Conservation (phyloP, 805 yeast genomes). For the Starmerella powellii region DNA sequence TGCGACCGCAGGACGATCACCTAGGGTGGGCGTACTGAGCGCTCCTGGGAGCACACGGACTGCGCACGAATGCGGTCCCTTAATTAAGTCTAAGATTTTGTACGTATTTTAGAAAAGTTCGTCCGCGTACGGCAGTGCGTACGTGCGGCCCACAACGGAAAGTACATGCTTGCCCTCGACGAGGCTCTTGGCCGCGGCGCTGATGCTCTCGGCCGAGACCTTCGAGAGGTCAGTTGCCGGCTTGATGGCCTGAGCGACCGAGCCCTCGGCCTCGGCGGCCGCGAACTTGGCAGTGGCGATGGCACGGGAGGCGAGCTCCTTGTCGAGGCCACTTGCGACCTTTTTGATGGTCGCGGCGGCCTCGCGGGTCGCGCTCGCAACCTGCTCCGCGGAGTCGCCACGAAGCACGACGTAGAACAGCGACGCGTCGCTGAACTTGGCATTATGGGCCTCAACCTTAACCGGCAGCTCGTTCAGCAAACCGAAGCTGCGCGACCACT, state of each 20-base stretch:
- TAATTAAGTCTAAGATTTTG: too few relatives aligned
- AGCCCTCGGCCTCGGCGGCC: conserved; percentile 34
- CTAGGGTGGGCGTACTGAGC: too few relatives aligned
- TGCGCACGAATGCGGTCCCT: too few relatives aligned
- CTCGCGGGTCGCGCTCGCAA: conserved; percentile 46
- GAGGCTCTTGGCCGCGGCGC: conserved; percentile 30
- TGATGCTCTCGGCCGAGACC: conserved; percentile 27
- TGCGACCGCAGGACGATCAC: too few relatives aligned
- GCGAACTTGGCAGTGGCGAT: conserved; percentile 48
- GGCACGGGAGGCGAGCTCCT: conserved; percentile 38
- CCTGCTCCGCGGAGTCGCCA: conserved; percentile 47
- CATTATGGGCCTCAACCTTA: conserved; percentile 40
- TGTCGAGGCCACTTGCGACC: conserved; percentile 24
- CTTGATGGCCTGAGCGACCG: conserved; percentile 33
- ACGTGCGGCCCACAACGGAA: conserved; percentile 82
- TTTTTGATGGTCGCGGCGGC: conserved; percentile 25
- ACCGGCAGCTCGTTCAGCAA: conserved; percentile 38
- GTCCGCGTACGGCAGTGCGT: conserved; percentile 74
- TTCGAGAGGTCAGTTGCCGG: conserved; percentile 33
- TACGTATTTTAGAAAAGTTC: conserved; percentile 64
- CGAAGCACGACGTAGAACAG: conserved; percentile 60
- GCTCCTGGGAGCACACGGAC: too few relatives aligned
- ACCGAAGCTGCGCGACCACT: conserved; percentile 43
- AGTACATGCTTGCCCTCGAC: conserved; percentile 51
- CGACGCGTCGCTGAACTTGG: conserved; percentile 65